These are phyloP conservation scores for Nectriaceae sp. DNA, from an alignment of 2,329 filamentous ascomycete genomes.

Conservation along the genomic window DNA sequence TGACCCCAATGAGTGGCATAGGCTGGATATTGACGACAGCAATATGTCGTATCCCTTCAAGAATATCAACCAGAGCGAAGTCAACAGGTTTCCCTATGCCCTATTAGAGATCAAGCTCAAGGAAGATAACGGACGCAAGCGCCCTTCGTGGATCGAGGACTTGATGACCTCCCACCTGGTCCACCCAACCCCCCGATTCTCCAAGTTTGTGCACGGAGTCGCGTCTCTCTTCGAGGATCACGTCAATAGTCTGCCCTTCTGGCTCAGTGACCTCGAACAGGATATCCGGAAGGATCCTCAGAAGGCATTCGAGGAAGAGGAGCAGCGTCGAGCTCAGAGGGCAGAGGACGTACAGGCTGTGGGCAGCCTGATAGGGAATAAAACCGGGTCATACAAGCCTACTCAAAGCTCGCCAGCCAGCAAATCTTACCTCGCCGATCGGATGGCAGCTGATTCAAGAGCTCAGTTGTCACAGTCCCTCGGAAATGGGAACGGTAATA, in stretches of 20 bases:
- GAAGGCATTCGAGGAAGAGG: slow-evolving; percentile 86
- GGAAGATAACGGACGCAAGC: slow-evolving; percentile 65
- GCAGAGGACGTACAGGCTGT: slow-evolving; percentile 88
- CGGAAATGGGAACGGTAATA: slow-evolving; percentile 25
- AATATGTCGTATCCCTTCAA: slow-evolving; percentile 86
- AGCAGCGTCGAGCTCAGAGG: slow-evolving; percentile 76
- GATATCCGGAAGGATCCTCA: slow-evolving; percentile 95
- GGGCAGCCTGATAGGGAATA: slow-evolving; percentile 77
- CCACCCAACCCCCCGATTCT: slow-evolving; percentile 86
- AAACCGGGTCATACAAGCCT: slow-evolving; percentile 55
- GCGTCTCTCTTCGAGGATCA: slow-evolving; percentile 92
- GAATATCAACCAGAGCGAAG: slow-evolving; percentile 85
- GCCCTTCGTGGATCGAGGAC: slow-evolving; percentile 85
- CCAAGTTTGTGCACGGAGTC: slow-evolving; percentile 94
- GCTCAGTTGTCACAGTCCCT: slow-evolving; percentile 33
- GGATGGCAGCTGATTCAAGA: slow-evolving; percentile 49
- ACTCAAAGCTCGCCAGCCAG: slow-evolving; percentile 67
- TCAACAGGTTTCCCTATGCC: slow-evolving; percentile 87
- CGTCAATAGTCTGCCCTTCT: slow-evolving; percentile 95
- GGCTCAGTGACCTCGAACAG: slow-evolving; percentile 86
- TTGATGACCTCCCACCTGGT: slow-evolving; percentile 92
- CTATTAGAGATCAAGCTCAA: slow-evolving; percentile 91
- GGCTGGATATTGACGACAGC: slow-evolving; percentile 81
- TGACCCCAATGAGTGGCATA: slow-evolving; percentile 87
- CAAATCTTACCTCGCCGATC: slow-evolving; percentile 64